Evolutionary conservation across 2,329 filamentous ascomycete genomes (phyloP).

Genomic region (Arthrobotrys conoides): DNA sequence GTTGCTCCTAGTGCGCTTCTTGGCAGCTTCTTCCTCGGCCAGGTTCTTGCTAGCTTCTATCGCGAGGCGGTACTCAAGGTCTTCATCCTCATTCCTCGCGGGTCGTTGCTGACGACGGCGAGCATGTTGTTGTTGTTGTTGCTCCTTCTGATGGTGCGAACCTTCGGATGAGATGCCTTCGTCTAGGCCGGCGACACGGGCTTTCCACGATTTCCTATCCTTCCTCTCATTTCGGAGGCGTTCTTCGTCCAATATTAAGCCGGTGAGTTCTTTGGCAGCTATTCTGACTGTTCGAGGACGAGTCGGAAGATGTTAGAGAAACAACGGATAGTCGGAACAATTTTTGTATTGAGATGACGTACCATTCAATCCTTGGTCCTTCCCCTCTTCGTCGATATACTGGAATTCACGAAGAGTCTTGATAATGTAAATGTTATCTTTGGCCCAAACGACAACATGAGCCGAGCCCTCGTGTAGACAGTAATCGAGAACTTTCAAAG

Average conservation of each 20-base stretch:
- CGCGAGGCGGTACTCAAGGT: constrained; percentile 89
- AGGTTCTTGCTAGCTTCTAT: constrained; percentile 96
- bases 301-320: constrained; percentile 64
- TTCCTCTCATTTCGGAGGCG: constrained; percentile 88
- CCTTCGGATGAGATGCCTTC: constrained; percentile 74
- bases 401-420: constrained; percentile 98
- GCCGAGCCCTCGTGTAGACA: constrained; percentile 97
- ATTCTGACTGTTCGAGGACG: constrained; percentile 79
- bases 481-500: constrained; percentile 96
- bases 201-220: constrained; percentile 96
- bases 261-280: constrained; percentile 94
- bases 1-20: constrained; percentile 76
- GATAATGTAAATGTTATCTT: constrained; percentile 98
- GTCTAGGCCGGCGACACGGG: constrained; percentile 91
- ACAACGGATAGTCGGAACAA: constrained; percentile 40
- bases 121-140: constrained; percentile 67
- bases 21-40: constrained; percentile 86
- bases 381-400: constrained; percentile 94
- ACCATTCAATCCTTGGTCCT: constrained; percentile 98
- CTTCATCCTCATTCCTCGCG: constrained; percentile 80
- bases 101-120: constrained; percentile 69
- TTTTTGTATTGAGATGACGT: constrained; percentile 65
- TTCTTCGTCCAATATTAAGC: constrained; percentile 93
- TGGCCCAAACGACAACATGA: constrained; percentile 95
- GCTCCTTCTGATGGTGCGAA: constrained; percentile 62